phyloP scores from a whole-genome alignment of 805 yeast genomes.

The Saccharomycopsis capsularis region DNA sequence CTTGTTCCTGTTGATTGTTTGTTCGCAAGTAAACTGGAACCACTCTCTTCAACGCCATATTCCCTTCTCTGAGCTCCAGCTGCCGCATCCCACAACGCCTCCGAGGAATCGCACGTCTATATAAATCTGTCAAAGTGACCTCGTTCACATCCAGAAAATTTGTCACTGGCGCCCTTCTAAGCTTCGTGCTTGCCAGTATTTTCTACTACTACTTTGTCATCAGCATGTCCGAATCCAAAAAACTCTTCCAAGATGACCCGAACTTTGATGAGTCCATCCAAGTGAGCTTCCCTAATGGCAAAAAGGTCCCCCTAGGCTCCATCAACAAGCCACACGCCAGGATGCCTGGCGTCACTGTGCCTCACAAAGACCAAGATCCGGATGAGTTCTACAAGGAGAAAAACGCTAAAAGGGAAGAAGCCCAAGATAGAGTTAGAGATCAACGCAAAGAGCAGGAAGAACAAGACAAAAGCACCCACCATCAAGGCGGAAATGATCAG shows the following conservation, averaged over 20 bases:
- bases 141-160: background rate
- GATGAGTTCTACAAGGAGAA: constrained; percentile 7
- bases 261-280: constrained; percentile 6
- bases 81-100: background rate
- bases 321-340: constrained; percentile 18
- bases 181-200: background rate
- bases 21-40: too few species aligned
- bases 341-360: constrained; percentile 17
- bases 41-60: too few species aligned
- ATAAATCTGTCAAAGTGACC: background rate
- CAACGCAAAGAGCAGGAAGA: background rate
- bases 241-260: constrained; percentile 11
- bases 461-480: background rate
- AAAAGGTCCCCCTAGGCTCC: constrained; percentile 13
- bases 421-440: constrained; percentile 1
- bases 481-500: background rate
- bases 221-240: constrained; percentile 2
- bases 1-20: too few species aligned
- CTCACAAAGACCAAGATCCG: constrained; percentile 4
- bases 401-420: background rate
- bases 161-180: background rate
- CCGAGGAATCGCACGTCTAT: too few species aligned
- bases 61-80: background rate
- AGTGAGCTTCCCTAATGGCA: constrained; percentile 18
- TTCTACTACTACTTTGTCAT: background rate